Evolutionary conservation across 2,329 filamentous ascomycete species (phyloP).

Genomic region (Cytospora paraplurivora): DNA sequence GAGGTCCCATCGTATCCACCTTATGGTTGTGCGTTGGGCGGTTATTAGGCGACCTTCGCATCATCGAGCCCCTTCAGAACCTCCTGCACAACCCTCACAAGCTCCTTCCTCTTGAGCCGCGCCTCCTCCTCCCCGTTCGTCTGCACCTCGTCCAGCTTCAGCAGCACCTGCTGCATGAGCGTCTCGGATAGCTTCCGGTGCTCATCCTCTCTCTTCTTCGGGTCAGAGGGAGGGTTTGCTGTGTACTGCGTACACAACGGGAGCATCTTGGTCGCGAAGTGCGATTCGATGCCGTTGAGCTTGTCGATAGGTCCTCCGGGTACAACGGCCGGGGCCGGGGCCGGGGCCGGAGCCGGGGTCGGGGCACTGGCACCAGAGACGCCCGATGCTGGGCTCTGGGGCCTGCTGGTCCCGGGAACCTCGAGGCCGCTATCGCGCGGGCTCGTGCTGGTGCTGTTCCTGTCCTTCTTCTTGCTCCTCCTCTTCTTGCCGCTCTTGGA

Average conservation of each 20-base stretch:
- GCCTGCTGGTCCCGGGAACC: conserved; percentile 40
- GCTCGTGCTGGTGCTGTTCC: conserved; percentile 45
- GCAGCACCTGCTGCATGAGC: conserved; percentile 71
- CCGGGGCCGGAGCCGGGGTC: conserved; percentile 33
- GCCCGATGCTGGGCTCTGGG: conserved; percentile 42
- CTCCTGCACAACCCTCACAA: conserved; percentile 72
- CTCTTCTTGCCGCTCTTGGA: conserved; percentile 42
- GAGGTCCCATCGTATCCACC: background rate
- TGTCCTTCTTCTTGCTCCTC: conserved; percentile 46
- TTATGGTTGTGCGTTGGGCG: background rate
- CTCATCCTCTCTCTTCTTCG: conserved; percentile 70
- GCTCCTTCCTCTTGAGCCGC: conserved; percentile 66
- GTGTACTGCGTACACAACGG: conserved; percentile 66
- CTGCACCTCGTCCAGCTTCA: conserved; percentile 78
- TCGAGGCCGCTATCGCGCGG: conserved; percentile 48
- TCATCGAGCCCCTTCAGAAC: conserved; percentile 66
- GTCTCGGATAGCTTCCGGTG: conserved; percentile 76
- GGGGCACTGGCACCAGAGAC: conserved; percentile 33
- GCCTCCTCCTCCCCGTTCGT: conserved; percentile 69
- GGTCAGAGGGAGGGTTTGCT: conserved; percentile 62
- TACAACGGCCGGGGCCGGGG: conserved; percentile 34
- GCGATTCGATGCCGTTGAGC: conserved; percentile 64
- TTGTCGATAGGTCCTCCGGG: conserved; percentile 57
- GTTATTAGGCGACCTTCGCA: conserved; percentile 11
- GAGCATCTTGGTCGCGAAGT: conserved; percentile 66